Base-by-base conservation (phyloP, 1,284 basidiomycete species). In the Porogramme epimiltina region DNA sequence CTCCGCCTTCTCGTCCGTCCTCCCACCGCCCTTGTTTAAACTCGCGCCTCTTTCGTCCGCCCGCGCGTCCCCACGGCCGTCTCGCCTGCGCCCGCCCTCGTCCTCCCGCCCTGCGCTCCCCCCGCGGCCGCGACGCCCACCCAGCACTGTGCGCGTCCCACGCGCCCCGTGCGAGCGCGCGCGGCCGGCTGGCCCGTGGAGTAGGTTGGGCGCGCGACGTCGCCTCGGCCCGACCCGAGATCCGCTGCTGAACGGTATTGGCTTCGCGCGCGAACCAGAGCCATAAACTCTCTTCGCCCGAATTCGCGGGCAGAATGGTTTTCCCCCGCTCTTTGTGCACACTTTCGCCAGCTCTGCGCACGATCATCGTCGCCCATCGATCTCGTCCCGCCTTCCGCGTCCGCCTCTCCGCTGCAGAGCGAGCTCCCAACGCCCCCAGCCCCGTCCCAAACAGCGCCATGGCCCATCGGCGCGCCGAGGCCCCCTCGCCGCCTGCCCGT, bases 221-320 rank as follows among this genome's bases (percentile, higher is more conserved):
- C 25, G 20, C 16, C 13, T 41, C 57, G 57, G 57, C 34, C 57
- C 57, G 57, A 49, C 43, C 57, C 54, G 57, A 59, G 51, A 54
- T 55, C 51, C 56, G 56, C 46, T 49, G 48, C 15, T 38, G 45
- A 47, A 40, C 40, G 43, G 42, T 31, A 31, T 31, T 47, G 42
- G 42, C 47, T 44, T 54, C 51, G 42, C 37, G 45, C n/a, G 28
- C 42, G 45, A 39, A 47, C 31, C 23, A 24, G 44, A 47, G 42
- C 37, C 37, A 42, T 36, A 46, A 41, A 58, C 46, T 46, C 49
- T 51, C 42, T 54, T 51, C 52, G 45, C 25, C 13, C 34, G 34
- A 37, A 37, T 37, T 37, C 34, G 9, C 8, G n/a, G 34, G 34
- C 13, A 39, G 45, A 42, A 42, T 38, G 38, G 36, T 42, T 42